Evolutionary conservation across 2,329 filamentous ascomycete genomes (phyloP), one percentile per base, ranked within the genome.

Genomic region (Dactylellina leptospora): DNA sequence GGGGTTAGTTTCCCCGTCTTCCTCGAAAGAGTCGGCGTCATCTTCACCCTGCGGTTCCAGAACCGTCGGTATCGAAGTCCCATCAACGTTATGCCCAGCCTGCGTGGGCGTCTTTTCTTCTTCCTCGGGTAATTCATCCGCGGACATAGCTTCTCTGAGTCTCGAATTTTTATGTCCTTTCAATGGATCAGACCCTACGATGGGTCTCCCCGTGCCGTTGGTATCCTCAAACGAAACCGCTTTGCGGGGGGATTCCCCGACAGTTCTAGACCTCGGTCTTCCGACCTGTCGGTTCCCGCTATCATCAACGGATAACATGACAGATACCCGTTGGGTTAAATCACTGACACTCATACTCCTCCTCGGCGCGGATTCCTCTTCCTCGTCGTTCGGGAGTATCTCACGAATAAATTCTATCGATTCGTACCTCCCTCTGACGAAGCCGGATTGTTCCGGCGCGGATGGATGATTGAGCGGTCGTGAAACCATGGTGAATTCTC

Each of bases 361-460:
- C 25, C 66, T 47, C 51, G 66, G 66, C 6, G 30, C 58, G 3
- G 58, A 18, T 9, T 58, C 53, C 36, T 53, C 58, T 18, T 63
- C 66, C 1, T 58, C 53, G 1, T 62, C 51, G 13, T 40, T 1
- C 11, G 87, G 78, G 0, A 88, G 89, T 11, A 97, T 85, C 80
- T 97, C 93, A 53, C 93, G 85, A 64, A 97, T 93, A 75, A 96
- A 84, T 80, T 97, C 93, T 13, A 97, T 89, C 0, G 91, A 96
- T 81, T 97, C 93, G 78, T 97, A 97, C 74, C 88, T 84, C 2
- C 93, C 93, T 40, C 92, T 85, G 51, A 96, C 90, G 78, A 93
- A 13, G 90, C 91, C 68, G 85, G 81, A 84, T 10, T 85, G 84
- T 18, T 88, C 88, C 30, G 90, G 88, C 68, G 91, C 87, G 0